Conservation (phyloP, 2,329 filamentous ascomycete genomes). For the Colletotrichum sublineola region DNA sequence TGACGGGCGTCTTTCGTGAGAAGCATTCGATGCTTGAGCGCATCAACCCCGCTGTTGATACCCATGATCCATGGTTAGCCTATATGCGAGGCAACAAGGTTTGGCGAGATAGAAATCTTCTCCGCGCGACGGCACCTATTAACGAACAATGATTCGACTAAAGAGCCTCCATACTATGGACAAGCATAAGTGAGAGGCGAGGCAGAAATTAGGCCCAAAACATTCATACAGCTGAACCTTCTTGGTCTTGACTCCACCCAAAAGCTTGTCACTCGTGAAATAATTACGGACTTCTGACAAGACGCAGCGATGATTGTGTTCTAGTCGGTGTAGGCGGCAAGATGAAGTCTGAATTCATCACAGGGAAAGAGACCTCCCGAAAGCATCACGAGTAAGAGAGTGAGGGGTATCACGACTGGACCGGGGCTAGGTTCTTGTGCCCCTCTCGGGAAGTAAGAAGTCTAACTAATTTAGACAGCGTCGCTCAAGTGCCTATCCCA, state of each 20-base stretch:
- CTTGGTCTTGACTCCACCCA: constrained; percentile 32
- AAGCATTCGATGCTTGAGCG: not conserved
- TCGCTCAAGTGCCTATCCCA: not conserved
- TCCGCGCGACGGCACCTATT: not conserved
- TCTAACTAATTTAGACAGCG: not conserved
- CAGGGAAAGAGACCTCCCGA: not conserved
- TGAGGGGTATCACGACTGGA: not conserved
- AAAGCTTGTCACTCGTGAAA: constrained; percentile 35
- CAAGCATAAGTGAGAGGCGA: not conserved
- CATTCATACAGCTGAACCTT: constrained; percentile 34
- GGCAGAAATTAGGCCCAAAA: constrained; percentile 22
- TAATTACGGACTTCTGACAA: constrained; percentile 13
- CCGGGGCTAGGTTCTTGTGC: not conserved
- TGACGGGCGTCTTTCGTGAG: not conserved
- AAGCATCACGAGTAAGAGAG: constrained; percentile 8
- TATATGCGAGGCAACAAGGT: not conserved
- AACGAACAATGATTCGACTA: not conserved
- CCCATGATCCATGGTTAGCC: not conserved
- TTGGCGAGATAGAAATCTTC: not conserved
- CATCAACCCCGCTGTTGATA: not conserved
- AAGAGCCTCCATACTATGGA: not conserved
- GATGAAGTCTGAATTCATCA: not conserved
- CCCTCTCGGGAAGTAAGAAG: not conserved
- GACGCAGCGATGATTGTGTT: not conserved
- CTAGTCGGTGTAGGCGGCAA: not conserved